Percentiles rank a stretch among this genome's conserved stretches.
phyloP scores from a whole-genome alignment of 768 basidiomycete genomes.

The Sporobolomyces phaffii region DNA sequence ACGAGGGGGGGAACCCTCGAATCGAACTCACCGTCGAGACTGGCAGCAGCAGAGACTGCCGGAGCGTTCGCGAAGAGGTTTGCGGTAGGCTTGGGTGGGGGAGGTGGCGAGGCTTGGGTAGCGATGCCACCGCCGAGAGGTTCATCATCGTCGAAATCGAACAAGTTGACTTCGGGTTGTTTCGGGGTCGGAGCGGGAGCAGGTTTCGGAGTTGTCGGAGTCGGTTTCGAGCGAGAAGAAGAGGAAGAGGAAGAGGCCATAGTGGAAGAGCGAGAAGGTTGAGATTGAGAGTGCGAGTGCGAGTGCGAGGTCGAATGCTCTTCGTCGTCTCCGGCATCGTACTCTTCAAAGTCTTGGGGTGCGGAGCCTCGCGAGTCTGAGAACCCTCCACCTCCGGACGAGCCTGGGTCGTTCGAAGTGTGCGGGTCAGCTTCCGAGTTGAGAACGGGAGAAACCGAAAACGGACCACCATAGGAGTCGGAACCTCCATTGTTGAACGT shows the following conservation, averaged over 20 bases:
- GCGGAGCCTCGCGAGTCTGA: constrained; percentile 25
- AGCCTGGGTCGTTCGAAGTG: neutral
- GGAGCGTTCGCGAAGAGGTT: constrained; percentile 29
- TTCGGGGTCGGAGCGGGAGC: neutral
- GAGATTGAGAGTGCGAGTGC: neutral
- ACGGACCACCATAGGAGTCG: constrained; percentile 36
- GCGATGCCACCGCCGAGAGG: constrained; percentile 42
- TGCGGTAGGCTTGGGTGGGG: constrained; percentile 43
- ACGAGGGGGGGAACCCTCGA: neutral
- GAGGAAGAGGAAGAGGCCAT: neutral
- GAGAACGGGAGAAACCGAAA: neutral
- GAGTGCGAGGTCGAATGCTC: constrained; percentile 48
- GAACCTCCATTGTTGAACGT: constrained; percentile 42
- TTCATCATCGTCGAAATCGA: constrained; percentile 71
- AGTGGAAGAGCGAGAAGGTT: neutral
- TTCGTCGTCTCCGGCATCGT: constrained; percentile 87
- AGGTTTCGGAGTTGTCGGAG: neutral
- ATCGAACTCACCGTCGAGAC: constrained; percentile 43
- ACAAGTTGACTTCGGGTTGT: constrained; percentile 61
- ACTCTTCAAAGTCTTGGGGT: constrained; percentile 73
- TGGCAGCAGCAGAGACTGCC: constrained; percentile 42
- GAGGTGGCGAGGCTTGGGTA: constrained; percentile 32
- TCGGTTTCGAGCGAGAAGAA: neutral
- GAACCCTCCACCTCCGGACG: constrained; percentile 18
- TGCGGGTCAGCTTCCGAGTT: neutral